Evolutionary conservation across 345 rosid genomes (phyloP).

Genomic region (Gossypium arboreum): DNA sequence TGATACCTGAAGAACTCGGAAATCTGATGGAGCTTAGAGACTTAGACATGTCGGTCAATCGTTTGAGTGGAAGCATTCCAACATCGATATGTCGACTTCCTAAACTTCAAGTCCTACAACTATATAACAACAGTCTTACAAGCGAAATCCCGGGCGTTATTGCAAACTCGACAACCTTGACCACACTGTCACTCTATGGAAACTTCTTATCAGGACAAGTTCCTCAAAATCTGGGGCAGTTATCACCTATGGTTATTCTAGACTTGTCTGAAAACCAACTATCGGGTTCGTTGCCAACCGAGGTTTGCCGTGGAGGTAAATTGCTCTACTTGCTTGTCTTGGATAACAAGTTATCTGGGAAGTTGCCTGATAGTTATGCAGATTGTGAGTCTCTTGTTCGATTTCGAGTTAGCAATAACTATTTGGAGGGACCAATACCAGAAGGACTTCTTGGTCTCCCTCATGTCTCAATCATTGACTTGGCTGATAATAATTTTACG

Average conservation of each 20-base stretch:
- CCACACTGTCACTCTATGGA: slow-evolving; percentile 62
- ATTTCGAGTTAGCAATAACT: slow-evolving; percentile 74
- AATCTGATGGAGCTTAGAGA: slow-evolving; percentile 75
- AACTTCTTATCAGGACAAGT: slow-evolving; percentile 72
- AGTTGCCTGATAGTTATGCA: slow-evolving; percentile 55
- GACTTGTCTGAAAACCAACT: slow-evolving; percentile 82
- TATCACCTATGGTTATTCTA: slow-evolving; percentile 51
- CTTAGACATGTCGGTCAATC: slow-evolving; percentile 84
- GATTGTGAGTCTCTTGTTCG: slow-evolving; percentile 61
- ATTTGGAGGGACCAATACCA: slow-evolving; percentile 58
- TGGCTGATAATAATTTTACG: slow-evolving; percentile 61
- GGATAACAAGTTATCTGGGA: slow-evolving; percentile 64
- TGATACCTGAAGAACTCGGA: slow-evolving; percentile 79
- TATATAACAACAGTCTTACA: slow-evolving; percentile 86
- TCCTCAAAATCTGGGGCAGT: slow-evolving; percentile 59
- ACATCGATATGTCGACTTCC: slow-evolving; percentile 74
- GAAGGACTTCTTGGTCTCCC: slow-evolving; percentile 67
- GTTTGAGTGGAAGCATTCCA: slow-evolving; percentile 69
- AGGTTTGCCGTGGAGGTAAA: slow-evolving; percentile 71
- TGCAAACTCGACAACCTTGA: slow-evolving; percentile 57
- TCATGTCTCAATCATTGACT: slow-evolving; percentile 80
- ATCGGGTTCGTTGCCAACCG: slow-evolving; percentile 65
- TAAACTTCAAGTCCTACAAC: slow-evolving; percentile 62
- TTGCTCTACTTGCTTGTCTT: slow-evolving; percentile 72
- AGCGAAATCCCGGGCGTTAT: slow-evolving; percentile 71